These are phyloP conservation scores for Podaxis sp. DNA, from an alignment of 768 basidiomycete genomes.

Conservation along the genomic window DNA sequence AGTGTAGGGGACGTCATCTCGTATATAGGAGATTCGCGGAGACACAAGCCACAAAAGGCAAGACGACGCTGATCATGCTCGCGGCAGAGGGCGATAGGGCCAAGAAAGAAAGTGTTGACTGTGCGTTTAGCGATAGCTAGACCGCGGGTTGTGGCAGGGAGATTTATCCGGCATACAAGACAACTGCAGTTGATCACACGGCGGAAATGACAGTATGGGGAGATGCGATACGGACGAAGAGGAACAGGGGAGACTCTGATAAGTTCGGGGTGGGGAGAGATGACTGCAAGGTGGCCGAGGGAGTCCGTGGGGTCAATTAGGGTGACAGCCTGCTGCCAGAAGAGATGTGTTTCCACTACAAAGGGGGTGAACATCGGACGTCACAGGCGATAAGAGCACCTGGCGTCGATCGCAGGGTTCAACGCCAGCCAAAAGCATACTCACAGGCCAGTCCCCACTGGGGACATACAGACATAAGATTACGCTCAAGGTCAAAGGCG, in stretches of 20 bases:
- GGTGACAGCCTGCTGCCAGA: conserved; percentile 66
- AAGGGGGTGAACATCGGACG: neutral
- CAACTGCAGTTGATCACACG: conserved; percentile 56
- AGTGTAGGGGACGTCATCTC: conserved; percentile 26
- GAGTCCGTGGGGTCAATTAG: conserved; percentile 63
- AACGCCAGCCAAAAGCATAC: conserved; percentile 25
- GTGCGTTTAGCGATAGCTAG: conserved; percentile 49
- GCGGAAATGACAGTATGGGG: conserved; percentile 63
- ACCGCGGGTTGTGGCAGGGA: conserved; percentile 49
- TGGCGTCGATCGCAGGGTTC: no score
- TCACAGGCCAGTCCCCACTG: conserved; percentile 61
- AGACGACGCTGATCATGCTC: conserved; percentile 57
- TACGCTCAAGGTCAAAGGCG: conserved; percentile 54
- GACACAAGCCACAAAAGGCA: conserved; percentile 67
- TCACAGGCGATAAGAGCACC: no score
- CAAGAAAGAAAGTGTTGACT: conserved; percentile 41
- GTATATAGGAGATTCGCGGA: conserved; percentile 56
- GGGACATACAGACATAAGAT: conserved; percentile 61
- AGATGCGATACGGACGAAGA: conserved; percentile 36
- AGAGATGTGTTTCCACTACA: conserved; percentile 67
- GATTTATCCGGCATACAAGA: conserved; percentile 69
- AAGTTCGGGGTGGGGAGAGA: conserved; percentile 38
- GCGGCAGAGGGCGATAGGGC: conserved; percentile 52
- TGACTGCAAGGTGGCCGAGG: conserved; percentile 47
- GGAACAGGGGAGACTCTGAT: conserved; percentile 33